Evolutionary conservation across 2,329 filamentous ascomycete genomes (phyloP).

Genomic region (Penicillium sp.): DNA sequence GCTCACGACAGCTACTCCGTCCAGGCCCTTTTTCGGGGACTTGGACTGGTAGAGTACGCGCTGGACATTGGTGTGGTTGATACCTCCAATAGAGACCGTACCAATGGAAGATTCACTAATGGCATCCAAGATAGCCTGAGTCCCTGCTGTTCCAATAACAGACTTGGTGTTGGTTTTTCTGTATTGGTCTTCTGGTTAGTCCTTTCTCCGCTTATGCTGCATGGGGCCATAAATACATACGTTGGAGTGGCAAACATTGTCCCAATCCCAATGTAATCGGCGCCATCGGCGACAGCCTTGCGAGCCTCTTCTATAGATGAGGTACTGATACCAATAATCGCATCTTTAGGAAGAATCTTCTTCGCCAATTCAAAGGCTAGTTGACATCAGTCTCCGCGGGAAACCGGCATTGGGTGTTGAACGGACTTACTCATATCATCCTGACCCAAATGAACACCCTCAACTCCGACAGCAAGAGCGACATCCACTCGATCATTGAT

Average conservation of each 20-base stretch:
- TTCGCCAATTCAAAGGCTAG: slow-evolving; percentile 60
- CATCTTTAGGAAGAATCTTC: slow-evolving; percentile 68
- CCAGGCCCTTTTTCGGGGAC: slow-evolving; percentile 59
- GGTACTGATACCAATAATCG: slow-evolving; percentile 89
- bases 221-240: slow-evolving; percentile 46
- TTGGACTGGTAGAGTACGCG: slow-evolving; percentile 71
- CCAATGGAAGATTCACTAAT: slow-evolving; percentile 53
- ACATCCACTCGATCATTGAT: slow-evolving; percentile 95
- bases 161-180: slow-evolving; percentile 85
- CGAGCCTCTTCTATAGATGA: slow-evolving; percentile 71
- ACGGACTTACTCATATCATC: slow-evolving; percentile 74
- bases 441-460: slow-evolving; percentile 93
- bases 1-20: slow-evolving; percentile 86
- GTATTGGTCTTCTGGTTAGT: slow-evolving; percentile 6
- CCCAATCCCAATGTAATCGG: slow-evolving; percentile 87
- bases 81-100: slow-evolving; percentile 81
- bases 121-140: slow-evolving; percentile 63
- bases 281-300: slow-evolving; percentile 70
- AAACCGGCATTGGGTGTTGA: not conserved
- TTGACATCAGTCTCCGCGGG: not conserved
- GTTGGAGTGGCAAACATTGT: slow-evolving; percentile 85
- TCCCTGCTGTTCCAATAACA: slow-evolving; percentile 72
- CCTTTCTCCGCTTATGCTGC: not conserved
- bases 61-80: slow-evolving; percentile 75
- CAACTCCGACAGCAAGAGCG: slow-evolving; percentile 77